Conservation (phyloP, 148 eudicot species). For the Polygonum maritimum region DNA sequence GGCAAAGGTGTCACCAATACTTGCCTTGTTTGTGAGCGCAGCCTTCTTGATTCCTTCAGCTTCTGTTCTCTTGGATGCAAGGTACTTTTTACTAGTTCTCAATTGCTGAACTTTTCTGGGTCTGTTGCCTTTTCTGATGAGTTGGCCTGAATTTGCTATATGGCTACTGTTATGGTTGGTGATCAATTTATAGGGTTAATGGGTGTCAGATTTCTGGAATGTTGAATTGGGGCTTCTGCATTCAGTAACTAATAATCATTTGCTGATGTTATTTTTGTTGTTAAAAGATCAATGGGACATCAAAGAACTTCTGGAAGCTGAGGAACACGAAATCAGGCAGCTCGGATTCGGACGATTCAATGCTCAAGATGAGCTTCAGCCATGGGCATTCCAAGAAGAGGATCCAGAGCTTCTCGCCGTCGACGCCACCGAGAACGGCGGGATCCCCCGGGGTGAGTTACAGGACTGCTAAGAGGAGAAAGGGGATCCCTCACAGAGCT, state of each 20-base stretch:
- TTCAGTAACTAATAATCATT: not conserved
- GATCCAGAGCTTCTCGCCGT: slow-evolving; percentile 24
- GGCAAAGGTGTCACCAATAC: slow-evolving; percentile 51
- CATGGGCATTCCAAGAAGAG: slow-evolving; percentile 13
- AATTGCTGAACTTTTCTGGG: too few relatives aligned
- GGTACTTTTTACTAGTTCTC: slow-evolving; percentile 17
- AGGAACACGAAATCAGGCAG: not conserved
- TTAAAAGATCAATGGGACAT: slow-evolving; percentile 27
- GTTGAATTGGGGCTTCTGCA: too few relatives aligned
- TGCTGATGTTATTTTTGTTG: not conserved
- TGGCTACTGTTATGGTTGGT: too few relatives aligned
- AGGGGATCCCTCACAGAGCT: slow-evolving; percentile 33
- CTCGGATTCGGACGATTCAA: slow-evolving; percentile 20
- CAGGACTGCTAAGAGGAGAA: slow-evolving; percentile 26
- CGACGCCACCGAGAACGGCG: slow-evolving; percentile 25
- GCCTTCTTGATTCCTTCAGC: slow-evolving; percentile 44
- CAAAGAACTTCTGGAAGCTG: slow-evolving; percentile 21
- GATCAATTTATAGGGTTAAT: too few relatives aligned
- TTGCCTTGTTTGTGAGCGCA: slow-evolving; percentile 44
- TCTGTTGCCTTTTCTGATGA: too few relatives aligned
- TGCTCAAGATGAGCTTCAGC: not conserved
- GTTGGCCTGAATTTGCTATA: too few relatives aligned
- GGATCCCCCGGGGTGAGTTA: slow-evolving; percentile 6
- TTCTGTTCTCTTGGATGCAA: slow-evolving; percentile 51
- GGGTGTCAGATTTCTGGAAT: too few relatives aligned